Base-by-base conservation (phyloP, 2,329 filamentous ascomycete genomes). In the Lasiodiplodia sp. region DNA sequence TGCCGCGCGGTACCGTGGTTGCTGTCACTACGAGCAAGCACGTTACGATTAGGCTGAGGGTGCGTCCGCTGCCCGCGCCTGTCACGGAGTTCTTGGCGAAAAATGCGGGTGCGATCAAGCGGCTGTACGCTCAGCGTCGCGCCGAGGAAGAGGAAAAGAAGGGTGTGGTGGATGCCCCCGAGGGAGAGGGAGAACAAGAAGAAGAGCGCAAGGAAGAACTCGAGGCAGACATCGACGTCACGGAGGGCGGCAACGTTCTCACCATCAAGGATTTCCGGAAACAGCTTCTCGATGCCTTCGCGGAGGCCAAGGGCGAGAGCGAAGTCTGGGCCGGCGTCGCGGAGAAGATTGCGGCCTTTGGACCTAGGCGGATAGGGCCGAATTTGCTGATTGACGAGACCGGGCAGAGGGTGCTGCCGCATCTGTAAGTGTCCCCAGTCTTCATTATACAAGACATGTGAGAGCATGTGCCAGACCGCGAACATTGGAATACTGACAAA, bases 361-460 rank as follows among this genome's bases (percentile, higher is more conserved):
- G 95, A 0, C 95, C 96, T 2, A 86, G 92, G 68, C 85, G 95
- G 73, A 90, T 90, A 14, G 96, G 96, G 0, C 93, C 95, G 1
- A 99, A 99, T 77, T 81, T 99, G 4, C 85, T 99, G 7, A 88
- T 99, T 69, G 96, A 99, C 78, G 86, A 88, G 4, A 97, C 95
- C 0, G 84, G 87, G 12, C 23, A 52, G 25, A 49, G 67, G 21
- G 67, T 60, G 23, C 51, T 67, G 55, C 55, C 65, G 21, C 65
- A 60, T 21, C 14, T 67, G 82, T 94, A 89, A 80, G 84, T 82
- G 5, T 16, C 0, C 25, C 21, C 23, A 14, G 25, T 40, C 12
- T 47, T 44, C 25, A 2, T 44, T n/a, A 3, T 4, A 12, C 14
- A 25, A 28, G 8, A 14, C 21, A 4, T 23, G 10, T 4, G 23